Percentiles rank a stretch among this genome's conserved stretches.
phyloP scores from a whole-genome alignment of 2,329 filamentous ascomycete genomes.

The Penicillium sp. region DNA sequence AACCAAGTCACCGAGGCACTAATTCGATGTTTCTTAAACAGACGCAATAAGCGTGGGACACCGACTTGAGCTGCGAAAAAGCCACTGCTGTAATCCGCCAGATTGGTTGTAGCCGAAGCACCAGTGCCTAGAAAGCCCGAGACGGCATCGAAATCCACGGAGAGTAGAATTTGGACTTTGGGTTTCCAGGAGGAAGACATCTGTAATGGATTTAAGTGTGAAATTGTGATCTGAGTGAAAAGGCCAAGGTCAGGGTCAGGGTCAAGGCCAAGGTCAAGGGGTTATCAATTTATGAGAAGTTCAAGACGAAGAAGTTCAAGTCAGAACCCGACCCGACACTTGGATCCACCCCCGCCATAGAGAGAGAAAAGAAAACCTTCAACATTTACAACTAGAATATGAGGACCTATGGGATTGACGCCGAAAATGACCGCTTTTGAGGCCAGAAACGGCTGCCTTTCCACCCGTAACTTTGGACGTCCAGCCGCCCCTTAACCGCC shows the following conservation, averaged over 20 bases:
- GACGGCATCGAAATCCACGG: constrained; percentile 59
- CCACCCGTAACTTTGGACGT: too few species aligned
- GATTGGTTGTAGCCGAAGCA: constrained; percentile 50
- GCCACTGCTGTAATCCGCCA: constrained; percentile 57
- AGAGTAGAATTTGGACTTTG: constrained; percentile 30
- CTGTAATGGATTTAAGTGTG: background rate
- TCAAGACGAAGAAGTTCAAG: background rate
- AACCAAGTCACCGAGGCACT: constrained; percentile 60
- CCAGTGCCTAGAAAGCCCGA: constrained; percentile 62
- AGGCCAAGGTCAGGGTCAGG: too few species aligned
- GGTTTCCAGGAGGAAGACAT: background rate
- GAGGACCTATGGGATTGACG: too few species aligned
- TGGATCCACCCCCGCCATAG: constrained; percentile 5
- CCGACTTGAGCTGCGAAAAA: constrained; percentile 60
- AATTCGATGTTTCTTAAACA: constrained; percentile 54
- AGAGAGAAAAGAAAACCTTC: background rate
- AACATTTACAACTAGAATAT: too few species aligned
- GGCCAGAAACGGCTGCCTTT: too few species aligned
- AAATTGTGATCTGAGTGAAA: background rate
- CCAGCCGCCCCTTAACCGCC: too few species aligned
- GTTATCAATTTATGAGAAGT: background rate
- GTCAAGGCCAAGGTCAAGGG: background rate
- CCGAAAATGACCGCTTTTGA: too few species aligned
- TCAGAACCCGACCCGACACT: background rate
- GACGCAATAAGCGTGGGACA: constrained; percentile 54